Evolutionary conservation across 345 rosid genomes (phyloP).

Genomic region (Barbarea vulgaris): DNA sequence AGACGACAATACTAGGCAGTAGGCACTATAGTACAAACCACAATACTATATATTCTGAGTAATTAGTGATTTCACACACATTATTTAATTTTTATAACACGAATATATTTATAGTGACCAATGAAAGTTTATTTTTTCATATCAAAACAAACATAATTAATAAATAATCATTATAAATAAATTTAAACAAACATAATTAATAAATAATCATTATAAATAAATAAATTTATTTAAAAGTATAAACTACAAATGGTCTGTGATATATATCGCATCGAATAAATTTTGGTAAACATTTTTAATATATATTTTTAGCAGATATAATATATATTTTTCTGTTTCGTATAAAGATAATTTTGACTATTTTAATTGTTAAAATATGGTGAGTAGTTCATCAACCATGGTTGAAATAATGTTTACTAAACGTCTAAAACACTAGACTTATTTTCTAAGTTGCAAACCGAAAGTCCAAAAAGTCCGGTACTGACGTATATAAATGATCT

Average conservation of each 20-base stretch:
- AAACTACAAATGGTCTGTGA: neutral
- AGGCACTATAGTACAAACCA: neutral
- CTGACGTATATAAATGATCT: neutral
- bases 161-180: no score
- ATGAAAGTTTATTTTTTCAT: neutral
- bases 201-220: neutral
- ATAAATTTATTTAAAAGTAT: no score
- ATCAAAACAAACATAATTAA: neutral
- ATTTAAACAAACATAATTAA: neutral
- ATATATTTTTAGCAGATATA: neutral
- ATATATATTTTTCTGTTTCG: neutral
- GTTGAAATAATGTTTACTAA: slow-evolving; percentile 4
- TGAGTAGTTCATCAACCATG: slow-evolving; percentile 2
- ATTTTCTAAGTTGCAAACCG: neutral
- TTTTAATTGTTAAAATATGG: neutral
- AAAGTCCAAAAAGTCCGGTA: slow-evolving; percentile 2
- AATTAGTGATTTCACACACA: neutral
- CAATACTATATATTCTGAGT: no score
- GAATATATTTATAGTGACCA: neutral
- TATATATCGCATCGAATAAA: neutral
- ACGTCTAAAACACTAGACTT: neutral
- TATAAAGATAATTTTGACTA: neutral
- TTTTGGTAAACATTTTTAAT: no score
- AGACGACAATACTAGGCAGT: neutral
- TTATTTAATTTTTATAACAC: neutral